Base-by-base conservation (phyloP, 176 grass and related monocot species). In the Tillandsia fasciculata region DNA sequence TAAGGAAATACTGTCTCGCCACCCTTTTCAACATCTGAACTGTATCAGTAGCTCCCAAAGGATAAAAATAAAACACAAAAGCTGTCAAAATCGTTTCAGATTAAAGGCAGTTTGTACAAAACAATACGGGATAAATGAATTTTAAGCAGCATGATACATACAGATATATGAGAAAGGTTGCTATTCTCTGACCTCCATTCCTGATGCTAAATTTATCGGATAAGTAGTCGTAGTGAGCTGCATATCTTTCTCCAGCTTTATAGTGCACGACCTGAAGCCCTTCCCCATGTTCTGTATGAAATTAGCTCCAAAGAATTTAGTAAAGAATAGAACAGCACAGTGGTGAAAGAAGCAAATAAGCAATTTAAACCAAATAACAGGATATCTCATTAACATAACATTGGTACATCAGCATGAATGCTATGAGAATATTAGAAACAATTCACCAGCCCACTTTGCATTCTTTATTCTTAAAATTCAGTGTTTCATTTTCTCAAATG, bases 91-190 rank as follows among this genome's bases (percentile, higher is more conserved):
- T 61, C 14, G 17, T 61, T 61, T 61, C 56, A 61, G 56, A 42
- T 61, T 5, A 61, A 20, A 61, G 22, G 56, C 12, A n/a, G 22
- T 20, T 61, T 10, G 22, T 9, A 3, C 22, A 61, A 10, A 4
- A 15, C 18, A 58, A 58, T 58, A 17, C 12, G 14, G 48, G 48
- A 49, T 49, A 28, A 50, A 2, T 48, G 47, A 49, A 47, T 14
- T 48, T 49, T 33, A 54, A 58, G 57, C 58, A 22, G 26, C 11
- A 15, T 59, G 12, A 20, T 2, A 59, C 54, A 18, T 42, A 59
- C 70, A 72, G 51, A n/a, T 72, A 72, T 51, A 72, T 72, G 12
- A 72, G 70, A 72, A 72, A 57, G 11, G 51, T 72, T n/a, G 51
- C 14, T 24, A 72, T 72, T 33, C 51, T 53, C 13, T 72, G 49